Percentiles rank a stretch among this genome's conserved stretches.
Conservation (phyloP, 2,329 filamentous ascomycete species). For the Plenodomus lindquistii region DNA sequence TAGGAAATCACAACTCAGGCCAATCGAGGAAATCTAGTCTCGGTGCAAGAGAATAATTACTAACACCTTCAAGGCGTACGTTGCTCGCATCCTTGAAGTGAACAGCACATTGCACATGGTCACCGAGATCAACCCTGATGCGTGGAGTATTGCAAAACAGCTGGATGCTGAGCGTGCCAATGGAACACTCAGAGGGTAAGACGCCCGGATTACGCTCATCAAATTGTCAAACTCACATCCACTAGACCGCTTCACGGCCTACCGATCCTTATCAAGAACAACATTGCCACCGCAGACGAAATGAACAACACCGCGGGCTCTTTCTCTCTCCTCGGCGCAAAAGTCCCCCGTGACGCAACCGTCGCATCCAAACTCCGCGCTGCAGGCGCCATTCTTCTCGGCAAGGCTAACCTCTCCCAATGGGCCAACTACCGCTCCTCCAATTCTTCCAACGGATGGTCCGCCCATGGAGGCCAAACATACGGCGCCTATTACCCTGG, state of each 20-base stretch:
- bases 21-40: too few species aligned
- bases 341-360: slow-evolving; percentile 60
- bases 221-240: background rate
- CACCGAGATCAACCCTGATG: slow-evolving; percentile 61
- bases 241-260: slow-evolving; percentile 63
- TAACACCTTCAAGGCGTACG: slow-evolving; percentile 50
- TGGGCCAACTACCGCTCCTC: slow-evolving; percentile 66
- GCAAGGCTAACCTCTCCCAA: slow-evolving; percentile 67
- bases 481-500: slow-evolving; percentile 63
- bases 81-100: slow-evolving; percentile 56
- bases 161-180: slow-evolving; percentile 54
- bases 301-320: slow-evolving; percentile 70
- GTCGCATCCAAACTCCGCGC: slow-evolving; percentile 63
- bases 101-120: slow-evolving; percentile 58
- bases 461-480: slow-evolving; percentile 65
- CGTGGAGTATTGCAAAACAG: slow-evolving; percentile 52
- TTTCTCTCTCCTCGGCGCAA: slow-evolving; percentile 63
- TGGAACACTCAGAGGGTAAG: slow-evolving; percentile 52
- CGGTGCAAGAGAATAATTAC: background rate
- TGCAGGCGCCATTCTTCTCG: slow-evolving; percentile 66
- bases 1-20: too few species aligned
- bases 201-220: background rate
- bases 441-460: slow-evolving; percentile 67
- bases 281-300: slow-evolving; percentile 64
- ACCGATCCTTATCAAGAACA: slow-evolving; percentile 69